These are phyloP conservation scores for Chalaropsis ovoidea DNA, from an alignment of 2,329 filamentous ascomycete species.

Conservation along the genomic window DNA sequence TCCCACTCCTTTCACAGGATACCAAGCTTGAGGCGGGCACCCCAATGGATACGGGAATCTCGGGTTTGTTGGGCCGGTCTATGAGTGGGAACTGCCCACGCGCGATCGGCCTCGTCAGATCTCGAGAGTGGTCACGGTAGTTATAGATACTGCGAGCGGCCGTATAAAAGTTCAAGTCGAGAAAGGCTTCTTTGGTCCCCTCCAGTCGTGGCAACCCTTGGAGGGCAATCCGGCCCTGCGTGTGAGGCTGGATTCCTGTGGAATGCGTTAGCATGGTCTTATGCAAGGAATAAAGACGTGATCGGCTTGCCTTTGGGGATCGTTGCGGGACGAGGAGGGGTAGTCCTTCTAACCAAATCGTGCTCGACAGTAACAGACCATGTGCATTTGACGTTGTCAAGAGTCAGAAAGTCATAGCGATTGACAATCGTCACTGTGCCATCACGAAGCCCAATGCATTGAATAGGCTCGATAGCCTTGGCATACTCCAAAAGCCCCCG, in stretches of 20 bases:
- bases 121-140: background rate
- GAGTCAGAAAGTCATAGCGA: slow-evolving; percentile 44
- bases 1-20: slow-evolving; percentile 28
- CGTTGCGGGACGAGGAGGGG: background rate
- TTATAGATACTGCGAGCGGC: background rate
- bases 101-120: background rate
- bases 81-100: background rate
- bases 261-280: background rate
- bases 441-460: slow-evolving; percentile 39
- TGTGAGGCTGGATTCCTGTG: slow-evolving; percentile 39
- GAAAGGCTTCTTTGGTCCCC: slow-evolving; percentile 28
- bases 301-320: background rate
- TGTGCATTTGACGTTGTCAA: slow-evolving; percentile 42
- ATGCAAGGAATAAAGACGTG: background rate
- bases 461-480: slow-evolving; percentile 50
- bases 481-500: slow-evolving; percentile 46
- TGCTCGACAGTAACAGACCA: background rate
- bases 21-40: slow-evolving; percentile 16
- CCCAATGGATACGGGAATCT: background rate
- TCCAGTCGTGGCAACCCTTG: background rate
- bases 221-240: slow-evolving; percentile 32
- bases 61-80: background rate
- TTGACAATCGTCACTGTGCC: slow-evolving; percentile 41
- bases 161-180: slow-evolving; percentile 27
- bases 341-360: background rate